Conservation (phyloP, 768 basidiomycete genomes). For the Boletus bicolor region DNA sequence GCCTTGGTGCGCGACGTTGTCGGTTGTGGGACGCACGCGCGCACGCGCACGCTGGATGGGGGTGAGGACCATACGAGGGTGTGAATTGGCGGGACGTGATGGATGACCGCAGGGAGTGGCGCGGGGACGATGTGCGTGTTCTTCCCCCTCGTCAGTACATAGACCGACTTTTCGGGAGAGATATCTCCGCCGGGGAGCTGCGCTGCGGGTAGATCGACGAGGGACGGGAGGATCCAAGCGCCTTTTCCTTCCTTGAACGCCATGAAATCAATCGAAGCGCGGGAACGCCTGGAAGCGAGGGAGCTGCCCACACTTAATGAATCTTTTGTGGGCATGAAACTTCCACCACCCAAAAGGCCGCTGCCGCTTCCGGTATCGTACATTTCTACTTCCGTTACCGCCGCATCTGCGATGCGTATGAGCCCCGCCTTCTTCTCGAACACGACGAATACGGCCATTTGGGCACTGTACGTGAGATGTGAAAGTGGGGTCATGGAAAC, state of each 20-base stretch:
- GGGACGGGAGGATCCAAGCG: slow-evolving; percentile 27
- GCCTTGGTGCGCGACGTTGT: slow-evolving; percentile 1
- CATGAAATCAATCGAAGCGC: slow-evolving; percentile 45
- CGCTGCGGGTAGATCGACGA: slow-evolving; percentile 23
- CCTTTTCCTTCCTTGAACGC: slow-evolving; percentile 35
- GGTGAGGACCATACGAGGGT: slow-evolving; percentile 55
- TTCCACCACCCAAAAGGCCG: slow-evolving; percentile 12
- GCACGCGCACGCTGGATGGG: slow-evolving; percentile 53
- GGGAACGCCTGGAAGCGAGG: slow-evolving; percentile 34
- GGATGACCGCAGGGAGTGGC: slow-evolving; percentile 57
- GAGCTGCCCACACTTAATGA: slow-evolving; percentile 22
- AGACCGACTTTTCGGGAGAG: slow-evolving; percentile 40
- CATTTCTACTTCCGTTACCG: slow-evolving; percentile 75
- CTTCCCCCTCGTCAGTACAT: slow-evolving; percentile 67
- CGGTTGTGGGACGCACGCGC: slow-evolving; percentile 42
- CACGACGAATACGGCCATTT: slow-evolving; percentile 74
- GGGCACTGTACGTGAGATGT: slow-evolving; percentile 55
- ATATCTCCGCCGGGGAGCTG: slow-evolving; percentile 16
- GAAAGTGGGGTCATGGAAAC: slow-evolving; percentile 31
- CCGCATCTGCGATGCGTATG: slow-evolving; percentile 77
- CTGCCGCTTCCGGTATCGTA: slow-evolving; percentile 33
- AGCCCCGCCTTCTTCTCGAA: slow-evolving; percentile 89
- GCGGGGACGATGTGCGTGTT: slow-evolving; percentile 64
- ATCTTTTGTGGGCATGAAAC: slow-evolving; percentile 25
- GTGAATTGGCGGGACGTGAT: slow-evolving; percentile 48